These are phyloP conservation scores for Thraustotheca clavata DNA, from an alignment of 352 stramenopile species.

Conservation along the genomic window DNA sequence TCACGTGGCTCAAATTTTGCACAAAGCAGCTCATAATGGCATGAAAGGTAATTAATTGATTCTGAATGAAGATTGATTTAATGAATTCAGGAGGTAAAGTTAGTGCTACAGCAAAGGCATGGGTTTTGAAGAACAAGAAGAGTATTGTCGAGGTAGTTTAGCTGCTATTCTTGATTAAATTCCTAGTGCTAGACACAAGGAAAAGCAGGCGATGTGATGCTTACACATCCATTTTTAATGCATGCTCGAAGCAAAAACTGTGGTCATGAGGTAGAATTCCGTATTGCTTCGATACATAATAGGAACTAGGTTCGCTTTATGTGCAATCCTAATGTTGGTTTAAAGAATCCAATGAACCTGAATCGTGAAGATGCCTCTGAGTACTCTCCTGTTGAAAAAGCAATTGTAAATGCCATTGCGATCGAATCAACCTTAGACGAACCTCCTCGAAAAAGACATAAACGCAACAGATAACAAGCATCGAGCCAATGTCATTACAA, in stretches of 20 bases:
- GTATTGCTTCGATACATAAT: neutral
- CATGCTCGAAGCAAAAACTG: conserved; percentile 70
- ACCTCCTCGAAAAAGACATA: neutral
- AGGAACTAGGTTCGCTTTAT: conserved; percentile 42
- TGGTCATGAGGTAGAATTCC: conserved; percentile 19
- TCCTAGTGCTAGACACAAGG: conserved; percentile 26
- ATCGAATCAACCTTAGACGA: neutral
- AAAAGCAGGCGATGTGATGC: conserved; percentile 60
- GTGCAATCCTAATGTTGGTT: conserved; percentile 52
- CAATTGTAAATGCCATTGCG: conserved; percentile 1
- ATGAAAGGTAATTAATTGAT: conserved; percentile 37
- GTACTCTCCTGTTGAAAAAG: conserved; percentile 11
- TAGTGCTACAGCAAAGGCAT: conserved; percentile 19
- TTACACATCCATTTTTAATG: conserved; percentile 72
- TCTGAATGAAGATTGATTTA: neutral
- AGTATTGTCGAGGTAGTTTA: conserved; percentile 39
- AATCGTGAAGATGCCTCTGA: conserved; percentile 17
- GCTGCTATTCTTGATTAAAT: neutral
- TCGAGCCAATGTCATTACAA: neutral
- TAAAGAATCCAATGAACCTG: conserved; percentile 44
- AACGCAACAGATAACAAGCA: conserved; percentile 9
- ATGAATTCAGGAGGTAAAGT: conserved; percentile 10
- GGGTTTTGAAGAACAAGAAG: conserved; percentile 5
- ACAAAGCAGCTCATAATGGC: conserved; percentile 38
- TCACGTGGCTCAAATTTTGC: conserved; percentile 42